Base-by-base conservation (phyloP, 2,329 filamentous ascomycete genomes). In the Didymella exigua region DNA sequence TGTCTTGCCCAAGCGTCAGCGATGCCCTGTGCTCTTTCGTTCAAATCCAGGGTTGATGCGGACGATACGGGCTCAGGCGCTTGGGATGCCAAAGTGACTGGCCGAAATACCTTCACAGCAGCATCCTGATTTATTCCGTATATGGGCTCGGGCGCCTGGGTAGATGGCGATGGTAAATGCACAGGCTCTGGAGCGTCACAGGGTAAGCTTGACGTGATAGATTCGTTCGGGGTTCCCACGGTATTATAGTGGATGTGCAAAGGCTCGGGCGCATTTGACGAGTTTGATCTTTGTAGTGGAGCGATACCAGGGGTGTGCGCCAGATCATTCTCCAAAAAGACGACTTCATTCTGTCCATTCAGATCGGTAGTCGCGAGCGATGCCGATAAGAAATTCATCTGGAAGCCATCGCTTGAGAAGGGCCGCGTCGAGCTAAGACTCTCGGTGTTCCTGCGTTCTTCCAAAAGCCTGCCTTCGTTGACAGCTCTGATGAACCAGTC, bases 401-500 rank as follows among this genome's bases (percentile, higher is more conserved):
- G n/a, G n/a, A 27, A 46, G 21, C 44, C 46, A 13, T 34, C 16
- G 4, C 33, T 48, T n/a, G 65, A 49, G 18, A 56, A 44, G 21
- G 45, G 46, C 14, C 54, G 26, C 26, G 59, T 52, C 8, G 48
- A 52, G 9, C 19, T 19, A n/a, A 59, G 27, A 21, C 41, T 43
- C 9, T 58, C 50, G 8, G 43, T 44, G 23, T 61, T 48, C 13
- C 40, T 42, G 11, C 46, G 51, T 19, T 67, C 58, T 49, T 72
- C 69, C 30, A 66, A 43, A 14, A 72, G 54, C 34, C 67, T 62
- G 9, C 68, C 71, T 44, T 68, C 62, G 37, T 72, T 71, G 23
- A 71, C 69, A 6, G 69, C 71, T 16, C 44, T 54, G 18, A 72
- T 52, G 29, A 74, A 65, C 70, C 69, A 71, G 43, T 67, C 66